phyloP scores from a whole-genome alignment of 2,329 filamentous ascomycete species.

The Aspergillus sojae region DNA sequence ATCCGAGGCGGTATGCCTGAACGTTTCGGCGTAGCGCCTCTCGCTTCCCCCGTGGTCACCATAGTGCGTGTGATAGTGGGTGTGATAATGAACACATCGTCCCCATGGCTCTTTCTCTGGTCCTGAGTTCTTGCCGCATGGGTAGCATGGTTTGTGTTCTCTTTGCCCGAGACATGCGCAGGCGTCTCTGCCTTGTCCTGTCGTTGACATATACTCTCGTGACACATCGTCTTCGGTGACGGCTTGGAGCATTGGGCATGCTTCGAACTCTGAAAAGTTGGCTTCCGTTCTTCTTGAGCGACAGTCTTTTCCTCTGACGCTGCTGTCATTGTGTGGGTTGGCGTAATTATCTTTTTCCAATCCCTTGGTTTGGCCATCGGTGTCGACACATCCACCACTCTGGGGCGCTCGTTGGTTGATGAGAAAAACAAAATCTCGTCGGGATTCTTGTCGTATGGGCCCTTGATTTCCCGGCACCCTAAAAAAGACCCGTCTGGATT shows the following conservation, averaged over 20 bases:
- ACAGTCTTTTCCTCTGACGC: slow-evolving; percentile 22
- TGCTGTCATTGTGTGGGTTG: slow-evolving; percentile 10
- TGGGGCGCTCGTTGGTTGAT: slow-evolving; percentile 27
- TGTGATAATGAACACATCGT: slow-evolving; percentile 42
- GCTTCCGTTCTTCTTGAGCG: slow-evolving; percentile 32
- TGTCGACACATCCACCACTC: slow-evolving; percentile 25
- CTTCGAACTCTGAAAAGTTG: slow-evolving; percentile 39
- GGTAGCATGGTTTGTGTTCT: slow-evolving; percentile 22
- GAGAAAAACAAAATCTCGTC: slow-evolving; percentile 43
- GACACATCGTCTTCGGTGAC: slow-evolving; percentile 29
- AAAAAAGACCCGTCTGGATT: slow-evolving; percentile 43
- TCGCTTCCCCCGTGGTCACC: slow-evolving; percentile 34
- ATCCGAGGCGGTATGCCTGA: slow-evolving; percentile 17
- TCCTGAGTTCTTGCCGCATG: slow-evolving; percentile 18
- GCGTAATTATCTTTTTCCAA: slow-evolving; percentile 14
- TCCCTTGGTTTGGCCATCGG: slow-evolving; percentile 26
- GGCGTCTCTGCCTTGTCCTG: slow-evolving; percentile 19
- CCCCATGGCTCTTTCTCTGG: slow-evolving; percentile 21
- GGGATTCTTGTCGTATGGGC: slow-evolving; percentile 36
- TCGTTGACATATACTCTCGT: slow-evolving; percentile 22
- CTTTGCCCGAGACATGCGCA: slow-evolving; percentile 27
- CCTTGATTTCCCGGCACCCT: slow-evolving; percentile 43
- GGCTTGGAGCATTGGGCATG: slow-evolving; percentile 38
- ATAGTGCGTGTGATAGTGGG: slow-evolving; percentile 47
- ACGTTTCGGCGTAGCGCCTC: slow-evolving; percentile 18